Evolutionary conservation across 2,329 filamentous ascomycete genomes (phyloP).

Genomic region (Colletotrichum sp.): DNA sequence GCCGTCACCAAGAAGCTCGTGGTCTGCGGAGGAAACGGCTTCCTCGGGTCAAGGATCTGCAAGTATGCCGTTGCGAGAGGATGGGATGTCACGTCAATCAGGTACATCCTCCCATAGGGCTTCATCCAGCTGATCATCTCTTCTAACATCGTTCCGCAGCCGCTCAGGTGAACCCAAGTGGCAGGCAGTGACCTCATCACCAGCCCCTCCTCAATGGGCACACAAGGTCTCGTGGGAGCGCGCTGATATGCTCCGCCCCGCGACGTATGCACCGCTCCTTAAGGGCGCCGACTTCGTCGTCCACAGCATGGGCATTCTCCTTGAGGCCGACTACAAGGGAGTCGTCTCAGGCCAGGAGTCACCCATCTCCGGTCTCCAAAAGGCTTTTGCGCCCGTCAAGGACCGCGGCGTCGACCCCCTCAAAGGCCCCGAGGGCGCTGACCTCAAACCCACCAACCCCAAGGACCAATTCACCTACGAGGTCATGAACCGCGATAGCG

Average conservation of each 20-base stretch:
- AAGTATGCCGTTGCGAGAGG: conserved; percentile 84
- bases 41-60: conserved; percentile 88
- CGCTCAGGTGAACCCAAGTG: conserved; percentile 90
- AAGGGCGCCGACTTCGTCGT: conserved; percentile 83
- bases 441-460: conserved; percentile 68
- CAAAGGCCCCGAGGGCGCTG: conserved; percentile 59
- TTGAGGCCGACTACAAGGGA: conserved; percentile 98
- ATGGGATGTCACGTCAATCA: conserved; percentile 93
- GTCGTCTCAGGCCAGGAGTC: conserved; percentile 85
- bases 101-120: conserved; percentile 54
- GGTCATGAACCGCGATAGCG: conserved; percentile 93
- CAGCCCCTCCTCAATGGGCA: conserved; percentile 79
- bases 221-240: conserved; percentile 84
- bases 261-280: conserved; percentile 79
- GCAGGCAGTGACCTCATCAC: conserved; percentile 76
- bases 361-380: conserved; percentile 76
- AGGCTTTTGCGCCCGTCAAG: conserved; percentile 75
- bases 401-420: conserved; percentile 73
- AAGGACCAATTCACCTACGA: conserved; percentile 91
- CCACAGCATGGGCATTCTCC: conserved; percentile 93
- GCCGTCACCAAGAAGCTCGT: conserved; percentile 78
- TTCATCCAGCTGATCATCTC: not conserved
- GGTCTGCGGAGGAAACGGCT: conserved; percentile 93
- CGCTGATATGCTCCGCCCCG: conserved; percentile 84
- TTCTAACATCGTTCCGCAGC: conserved; percentile 50